Evolutionary conservation across 768 basidiomycete species (phyloP), one percentile per base, ranked within the genome.

Genomic region (Mycena latifolia): DNA sequence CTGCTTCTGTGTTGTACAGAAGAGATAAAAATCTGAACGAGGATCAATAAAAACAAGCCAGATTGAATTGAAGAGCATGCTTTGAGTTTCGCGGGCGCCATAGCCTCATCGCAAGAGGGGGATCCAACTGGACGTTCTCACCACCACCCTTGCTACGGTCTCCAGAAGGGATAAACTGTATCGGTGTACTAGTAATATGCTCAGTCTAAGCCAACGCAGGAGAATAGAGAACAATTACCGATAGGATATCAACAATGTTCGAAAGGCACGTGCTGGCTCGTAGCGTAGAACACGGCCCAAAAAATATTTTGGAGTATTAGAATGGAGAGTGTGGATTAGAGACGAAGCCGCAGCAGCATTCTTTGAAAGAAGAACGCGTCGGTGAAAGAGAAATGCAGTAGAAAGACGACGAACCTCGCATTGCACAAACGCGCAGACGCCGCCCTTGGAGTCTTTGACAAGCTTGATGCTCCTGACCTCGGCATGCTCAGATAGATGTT

Each of bases 341-440:
- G 77, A 75, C 24, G 85, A 79, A 1, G 92, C 91, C 3, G 88
- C 81, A 18, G 77, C 74, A 5, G 89, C 81, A 68, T 88, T 82
- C 92, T 93, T 65, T 46, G n/a, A 20, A 39, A 43, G 46, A 66
- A 59, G 58, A 48, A 50, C 65, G 69, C 64, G 67, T 69, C 56
- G 55, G 57, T 33, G 28, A 62, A 67, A 55, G 52, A 47, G 62
- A 57, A 48, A 68, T 43, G 29, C 25, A 33, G 28, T 17, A 57
- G 17, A 55, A 55, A 55, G 60, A 52, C 20, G 47, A 68, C 82
- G 47, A 72, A 93, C 93, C 82, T 92, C 86, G 83, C 92, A 94
- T 77, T 94, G 93, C 25, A 93, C 89, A 75, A 95, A 95, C 61
- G 93, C 93, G 73, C 93, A 94, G 48, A 91, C 86, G 17, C 92